phyloP scores from a whole-genome alignment of 352 stramenopile genomes.

The Globisporangium ultimum region DNA sequence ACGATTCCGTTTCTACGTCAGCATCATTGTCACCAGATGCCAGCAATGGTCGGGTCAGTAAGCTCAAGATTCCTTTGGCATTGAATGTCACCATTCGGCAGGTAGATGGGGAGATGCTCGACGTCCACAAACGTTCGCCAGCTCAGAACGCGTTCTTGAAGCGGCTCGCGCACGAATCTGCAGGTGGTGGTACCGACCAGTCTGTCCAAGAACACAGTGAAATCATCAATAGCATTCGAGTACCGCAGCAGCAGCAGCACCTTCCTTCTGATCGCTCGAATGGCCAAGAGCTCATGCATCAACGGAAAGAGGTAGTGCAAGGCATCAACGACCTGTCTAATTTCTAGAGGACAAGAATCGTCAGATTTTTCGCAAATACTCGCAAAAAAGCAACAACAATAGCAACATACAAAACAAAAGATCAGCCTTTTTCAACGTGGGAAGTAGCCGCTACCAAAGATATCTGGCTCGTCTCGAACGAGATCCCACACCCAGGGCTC shows the following conservation, averaged over 20 bases:
- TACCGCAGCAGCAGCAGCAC: not conserved
- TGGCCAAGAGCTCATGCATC: conserved; percentile 27
- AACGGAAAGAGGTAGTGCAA: conserved; percentile 28
- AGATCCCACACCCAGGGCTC: conserved; percentile 84
- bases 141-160: conserved; percentile 66
- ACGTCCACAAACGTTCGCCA: conserved; percentile 30
- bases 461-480: conserved; percentile 56
- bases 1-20: not conserved
- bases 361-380: too few relatives aligned
- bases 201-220: not conserved
- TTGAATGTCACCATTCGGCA: conserved; percentile 14
- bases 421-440: conserved; percentile 17
- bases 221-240: not conserved
- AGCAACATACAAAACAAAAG: not conserved
- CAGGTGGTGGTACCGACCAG: not conserved
- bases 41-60: conserved; percentile 1
- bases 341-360: too few relatives aligned
- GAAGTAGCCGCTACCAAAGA: conserved; percentile 73
- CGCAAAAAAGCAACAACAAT: too few relatives aligned
- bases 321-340: conserved; percentile 14
- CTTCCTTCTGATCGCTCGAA: conserved; percentile 2
- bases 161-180: conserved; percentile 16
- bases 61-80: conserved; percentile 1
- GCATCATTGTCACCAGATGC: not conserved
- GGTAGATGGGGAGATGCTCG: conserved; percentile 2